phyloP scores from a whole-genome alignment of 2,329 filamentous ascomycete species.

The Orbilia blumenaviensis region DNA sequence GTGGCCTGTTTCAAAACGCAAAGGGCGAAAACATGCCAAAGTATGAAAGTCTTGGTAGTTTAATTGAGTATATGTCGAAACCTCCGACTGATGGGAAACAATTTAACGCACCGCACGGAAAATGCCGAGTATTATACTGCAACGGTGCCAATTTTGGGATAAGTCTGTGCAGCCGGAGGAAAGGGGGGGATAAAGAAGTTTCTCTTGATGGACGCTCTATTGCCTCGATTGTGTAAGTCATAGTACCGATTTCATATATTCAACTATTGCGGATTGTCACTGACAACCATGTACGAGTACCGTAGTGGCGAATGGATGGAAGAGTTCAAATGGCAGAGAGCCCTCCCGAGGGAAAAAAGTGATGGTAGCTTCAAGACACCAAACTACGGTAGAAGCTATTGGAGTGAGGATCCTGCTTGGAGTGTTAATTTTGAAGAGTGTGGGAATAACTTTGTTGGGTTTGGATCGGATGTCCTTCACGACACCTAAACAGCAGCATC shows the following conservation, averaged over 20 bases:
- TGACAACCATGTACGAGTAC: not conserved
- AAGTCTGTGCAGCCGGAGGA: not conserved
- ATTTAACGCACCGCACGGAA: not conserved
- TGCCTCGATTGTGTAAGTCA: not conserved
- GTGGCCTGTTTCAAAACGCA: not conserved
- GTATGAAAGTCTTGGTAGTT: not conserved
- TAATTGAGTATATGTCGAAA: not conserved
- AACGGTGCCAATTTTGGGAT: not conserved
- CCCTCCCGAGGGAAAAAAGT: not conserved
- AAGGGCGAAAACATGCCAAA: not conserved
- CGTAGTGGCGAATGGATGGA: not conserved
- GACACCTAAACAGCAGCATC: not conserved
- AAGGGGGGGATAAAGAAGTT: not conserved
- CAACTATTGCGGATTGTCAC: too few relatives aligned
- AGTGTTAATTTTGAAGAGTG: not conserved
- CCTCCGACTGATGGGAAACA: not conserved
- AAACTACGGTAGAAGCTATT: not conserved
- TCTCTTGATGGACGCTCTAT: not conserved
- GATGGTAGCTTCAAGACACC: not conserved
- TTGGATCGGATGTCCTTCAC: not conserved
- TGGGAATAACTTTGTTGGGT: not conserved
- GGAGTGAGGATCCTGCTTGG: slow-evolving; percentile 5
- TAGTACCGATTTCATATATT: not conserved
- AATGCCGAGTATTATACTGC: not conserved
- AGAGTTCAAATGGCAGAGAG: not conserved